phyloP scores from a whole-genome alignment of 148 eudicot species.

The Talinum fruticosum region DNA sequence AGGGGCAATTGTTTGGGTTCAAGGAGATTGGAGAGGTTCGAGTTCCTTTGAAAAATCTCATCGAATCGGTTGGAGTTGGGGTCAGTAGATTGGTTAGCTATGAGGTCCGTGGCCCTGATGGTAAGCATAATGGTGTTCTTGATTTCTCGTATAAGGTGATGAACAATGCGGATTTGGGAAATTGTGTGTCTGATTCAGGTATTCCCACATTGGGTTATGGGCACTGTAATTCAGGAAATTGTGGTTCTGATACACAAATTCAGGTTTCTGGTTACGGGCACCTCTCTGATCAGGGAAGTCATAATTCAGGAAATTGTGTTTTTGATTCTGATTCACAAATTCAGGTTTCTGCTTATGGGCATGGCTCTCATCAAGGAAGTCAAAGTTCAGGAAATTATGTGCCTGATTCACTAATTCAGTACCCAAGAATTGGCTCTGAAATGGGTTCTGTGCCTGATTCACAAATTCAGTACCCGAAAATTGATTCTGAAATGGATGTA shows the following conservation, averaged over 20 bases:
- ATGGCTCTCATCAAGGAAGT: background rate
- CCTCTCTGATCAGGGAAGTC: background rate
- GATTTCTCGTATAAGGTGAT: constrained; percentile 39
- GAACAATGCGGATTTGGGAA: background rate
- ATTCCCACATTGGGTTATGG: background rate
- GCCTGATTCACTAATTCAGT: constrained; percentile 8
- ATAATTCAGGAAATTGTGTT: too few species aligned
- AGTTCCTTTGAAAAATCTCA: constrained; percentile 34
- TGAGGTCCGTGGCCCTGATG: constrained; percentile 36
- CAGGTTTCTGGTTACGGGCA: constrained; percentile 10
- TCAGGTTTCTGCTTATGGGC: constrained; percentile 12
- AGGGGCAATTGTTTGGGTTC: constrained; percentile 30
- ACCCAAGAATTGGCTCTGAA: constrained; percentile 22
- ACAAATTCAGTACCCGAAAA: constrained; percentile 23
- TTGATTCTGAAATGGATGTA: background rate
- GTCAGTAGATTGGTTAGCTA: constrained; percentile 37
- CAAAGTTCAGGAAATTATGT: too few species aligned
- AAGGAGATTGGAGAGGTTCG: constrained; percentile 40
- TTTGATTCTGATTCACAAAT: too few species aligned
- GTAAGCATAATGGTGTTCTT: constrained; percentile 43
- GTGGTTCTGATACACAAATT: too few species aligned
- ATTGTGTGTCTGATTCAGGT: background rate
- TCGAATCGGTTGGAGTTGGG: constrained; percentile 13
- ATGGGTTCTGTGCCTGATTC: background rate
- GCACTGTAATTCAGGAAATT: background rate